Conservation (phyloP, 768 basidiomycete species). For the Termitomyces eurrhizus region DNA sequence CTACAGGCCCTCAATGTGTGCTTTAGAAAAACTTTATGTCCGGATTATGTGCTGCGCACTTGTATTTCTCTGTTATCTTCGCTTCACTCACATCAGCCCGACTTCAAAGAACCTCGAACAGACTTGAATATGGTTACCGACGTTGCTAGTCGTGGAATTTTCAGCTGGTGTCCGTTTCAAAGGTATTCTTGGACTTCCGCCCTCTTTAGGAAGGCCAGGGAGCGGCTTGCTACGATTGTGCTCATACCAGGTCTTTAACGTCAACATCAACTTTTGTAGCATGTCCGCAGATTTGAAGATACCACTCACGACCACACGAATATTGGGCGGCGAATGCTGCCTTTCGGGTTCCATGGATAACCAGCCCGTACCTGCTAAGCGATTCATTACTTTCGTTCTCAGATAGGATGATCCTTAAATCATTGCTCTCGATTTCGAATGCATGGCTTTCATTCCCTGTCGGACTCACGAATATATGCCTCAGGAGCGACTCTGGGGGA, state of each 20-base stretch:
- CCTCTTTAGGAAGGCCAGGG: background rate
- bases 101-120: constrained; percentile 1
- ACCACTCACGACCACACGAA: background rate
- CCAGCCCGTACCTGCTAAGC: background rate
- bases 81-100: background rate
- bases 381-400: background rate
- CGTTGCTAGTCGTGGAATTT: background rate
- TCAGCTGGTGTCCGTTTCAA: background rate
- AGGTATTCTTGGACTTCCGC: background rate
- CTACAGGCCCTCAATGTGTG: background rate
- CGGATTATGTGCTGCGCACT: background rate
- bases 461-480: background rate
- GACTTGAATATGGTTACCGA: background rate
- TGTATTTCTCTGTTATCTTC: background rate
- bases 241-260: background rate
- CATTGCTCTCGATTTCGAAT: background rate
- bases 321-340: background rate
- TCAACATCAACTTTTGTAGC: background rate
- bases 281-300: background rate
- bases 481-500: background rate
- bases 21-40: background rate
- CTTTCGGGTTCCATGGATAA: background rate
- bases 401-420: background rate
- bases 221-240: background rate
- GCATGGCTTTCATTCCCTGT: background rate